Evolutionary conservation across 768 basidiomycete genomes (phyloP).

Genomic region (Leucocoprinus sp.): DNA sequence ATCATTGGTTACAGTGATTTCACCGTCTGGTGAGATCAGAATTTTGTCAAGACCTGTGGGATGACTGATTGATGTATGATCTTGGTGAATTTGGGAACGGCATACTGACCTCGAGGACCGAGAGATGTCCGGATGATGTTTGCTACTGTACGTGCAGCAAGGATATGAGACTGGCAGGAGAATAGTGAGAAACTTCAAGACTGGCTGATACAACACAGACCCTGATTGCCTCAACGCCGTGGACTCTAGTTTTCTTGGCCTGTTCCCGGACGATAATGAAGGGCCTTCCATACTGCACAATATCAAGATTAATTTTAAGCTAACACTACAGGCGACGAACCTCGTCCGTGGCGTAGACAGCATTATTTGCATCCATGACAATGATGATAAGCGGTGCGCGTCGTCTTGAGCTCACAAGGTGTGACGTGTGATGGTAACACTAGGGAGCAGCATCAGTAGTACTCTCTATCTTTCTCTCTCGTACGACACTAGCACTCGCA

Average conservation of each 20-base stretch:
- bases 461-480: conserved; percentile 23
- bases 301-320: conserved; percentile 8
- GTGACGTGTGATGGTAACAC: conserved; percentile 28
- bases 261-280: conserved; percentile 97
- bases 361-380: conserved; percentile 43
- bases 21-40: conserved; percentile 91
- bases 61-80: conserved; percentile 7
- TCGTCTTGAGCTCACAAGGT: conserved; percentile 22
- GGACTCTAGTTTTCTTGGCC: conserved; percentile 81
- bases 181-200: conserved; percentile 12
- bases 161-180: conserved; percentile 71
- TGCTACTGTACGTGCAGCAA: conserved; percentile 88
- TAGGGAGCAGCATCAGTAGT: conserved; percentile 21
- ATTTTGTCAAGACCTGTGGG: conserved; percentile 85
- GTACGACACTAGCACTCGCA: conserved; percentile 24
- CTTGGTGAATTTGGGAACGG: background rate
- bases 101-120: conserved; percentile 73
- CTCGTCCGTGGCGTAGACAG: conserved; percentile 84
- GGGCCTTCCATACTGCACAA: conserved; percentile 78
- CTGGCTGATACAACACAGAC: conserved; percentile 27
- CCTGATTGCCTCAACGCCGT: conserved; percentile 95
- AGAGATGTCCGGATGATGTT: conserved; percentile 94
- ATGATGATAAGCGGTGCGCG: conserved; percentile 22
- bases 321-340: conserved; percentile 25
- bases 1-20: conserved; percentile 99